Evolutionary conservation across 192 early-diverging fungal genomes (phyloP).

Genomic region (Diversispora eburnea): DNA sequence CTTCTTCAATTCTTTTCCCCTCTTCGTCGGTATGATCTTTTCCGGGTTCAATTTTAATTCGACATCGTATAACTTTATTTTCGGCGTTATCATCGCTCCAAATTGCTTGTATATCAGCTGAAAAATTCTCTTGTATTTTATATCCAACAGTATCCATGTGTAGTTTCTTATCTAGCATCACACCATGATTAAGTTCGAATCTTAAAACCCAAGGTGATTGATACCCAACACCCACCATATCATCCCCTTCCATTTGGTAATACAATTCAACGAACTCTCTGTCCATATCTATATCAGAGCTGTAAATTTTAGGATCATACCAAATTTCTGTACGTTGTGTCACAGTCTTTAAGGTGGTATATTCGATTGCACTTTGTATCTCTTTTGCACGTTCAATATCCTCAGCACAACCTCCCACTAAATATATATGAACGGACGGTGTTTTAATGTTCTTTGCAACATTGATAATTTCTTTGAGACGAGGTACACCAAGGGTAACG

Average conservation of each 20-base stretch:
- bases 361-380: conserved; percentile 82
- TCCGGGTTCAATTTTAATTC: conserved; percentile 71
- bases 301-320: conserved; percentile 88
- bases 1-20: conserved; percentile 61
- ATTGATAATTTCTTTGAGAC: conserved; percentile 99
- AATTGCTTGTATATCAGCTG: conserved; percentile 76
- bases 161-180: conserved; percentile 87
- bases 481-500: conserved; percentile 96
- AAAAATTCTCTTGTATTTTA: conserved; percentile 77
- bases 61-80: conserved; percentile 82
- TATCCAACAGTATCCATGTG: conserved; percentile 79
- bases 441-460: conserved; percentile 96
- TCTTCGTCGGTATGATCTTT: conserved; percentile 63
- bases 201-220: conserved; percentile 77
- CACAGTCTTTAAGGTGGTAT: conserved; percentile 85
- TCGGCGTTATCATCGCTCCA: conserved; percentile 87
- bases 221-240: conserved; percentile 51
- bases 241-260: conserved; percentile 77
- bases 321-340: conserved; percentile 88
- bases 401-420: conserved; percentile 64
- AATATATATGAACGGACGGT: conserved; percentile 74
- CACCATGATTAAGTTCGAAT: conserved; percentile 70
- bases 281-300: conserved; percentile 83
- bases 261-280: conserved; percentile 84
- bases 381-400: conserved; percentile 83